A percentile compares a stretch with the other conserved stretches of the same genome.
Conservation (phyloP, 1,139 yeast species). For the Geotrichum phurueaensis region DNA sequence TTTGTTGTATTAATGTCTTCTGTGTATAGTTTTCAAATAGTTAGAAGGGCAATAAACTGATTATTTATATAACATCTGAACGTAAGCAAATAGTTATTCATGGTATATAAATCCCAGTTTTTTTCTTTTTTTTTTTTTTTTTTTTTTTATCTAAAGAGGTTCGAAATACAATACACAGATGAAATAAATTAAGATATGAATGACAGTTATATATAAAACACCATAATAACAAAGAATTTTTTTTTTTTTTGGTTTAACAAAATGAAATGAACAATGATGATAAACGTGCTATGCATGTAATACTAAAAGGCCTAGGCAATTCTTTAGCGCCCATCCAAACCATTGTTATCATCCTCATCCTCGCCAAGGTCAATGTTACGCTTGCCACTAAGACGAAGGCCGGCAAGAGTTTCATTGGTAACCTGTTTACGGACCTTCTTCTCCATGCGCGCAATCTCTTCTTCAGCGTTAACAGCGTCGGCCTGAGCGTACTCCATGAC, state of each 20-base stretch:
- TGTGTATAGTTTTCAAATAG: too few species aligned
- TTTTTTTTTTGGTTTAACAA: too few species aligned
- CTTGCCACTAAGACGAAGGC: slow-evolving; percentile 63
- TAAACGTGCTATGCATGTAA: not conserved
- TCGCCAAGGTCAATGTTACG: slow-evolving; percentile 68
- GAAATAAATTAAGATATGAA: not conserved
- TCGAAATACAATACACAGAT: too few species aligned
- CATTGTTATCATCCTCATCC: slow-evolving; percentile 34
- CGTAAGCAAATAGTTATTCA: too few species aligned
- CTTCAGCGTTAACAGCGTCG: slow-evolving; percentile 78
- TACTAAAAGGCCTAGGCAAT: not conserved
- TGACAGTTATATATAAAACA: not conserved
- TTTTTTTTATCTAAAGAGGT: too few species aligned
- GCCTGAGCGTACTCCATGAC: slow-evolving; percentile 93
- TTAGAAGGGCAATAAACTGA: too few species aligned
- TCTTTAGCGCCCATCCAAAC: slow-evolving; percentile 13
- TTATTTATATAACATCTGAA: too few species aligned
- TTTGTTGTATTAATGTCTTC: too few species aligned
- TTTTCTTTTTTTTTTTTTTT: too few species aligned
- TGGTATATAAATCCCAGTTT: not conserved
- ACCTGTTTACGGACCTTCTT: slow-evolving; percentile 76
- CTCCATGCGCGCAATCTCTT: slow-evolving; percentile 85
- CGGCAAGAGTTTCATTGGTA: slow-evolving; percentile 65
- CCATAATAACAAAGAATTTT: not conserved
- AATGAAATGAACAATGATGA: not conserved